These are phyloP conservation scores for Blastobotrys aristatus DNA, from an alignment of 1,139 yeast genomes.

Conservation along the genomic window DNA sequence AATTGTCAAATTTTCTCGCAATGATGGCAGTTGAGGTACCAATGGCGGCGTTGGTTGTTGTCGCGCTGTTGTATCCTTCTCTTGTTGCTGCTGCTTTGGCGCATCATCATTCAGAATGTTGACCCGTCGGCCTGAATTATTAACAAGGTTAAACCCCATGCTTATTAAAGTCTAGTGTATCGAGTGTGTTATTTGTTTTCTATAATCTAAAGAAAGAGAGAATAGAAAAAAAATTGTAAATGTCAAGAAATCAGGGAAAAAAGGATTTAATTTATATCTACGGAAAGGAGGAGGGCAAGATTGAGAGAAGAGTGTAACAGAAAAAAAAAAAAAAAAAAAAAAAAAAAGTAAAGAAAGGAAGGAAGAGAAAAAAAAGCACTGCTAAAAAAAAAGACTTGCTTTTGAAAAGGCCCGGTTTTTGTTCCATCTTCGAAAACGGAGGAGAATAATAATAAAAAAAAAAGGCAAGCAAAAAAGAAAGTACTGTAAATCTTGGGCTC, in stretches of 20 bases:
- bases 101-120: slow-evolving; percentile 22
- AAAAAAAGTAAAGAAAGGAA: background rate
- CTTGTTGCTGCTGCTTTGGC: slow-evolving; percentile 4
- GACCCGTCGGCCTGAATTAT: slow-evolving; percentile 23
- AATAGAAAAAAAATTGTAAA: no score
- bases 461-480: background rate
- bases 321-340: background rate
- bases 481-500: no score
- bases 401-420: background rate
- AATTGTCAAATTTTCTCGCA: background rate
- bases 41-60: slow-evolving; percentile 9
- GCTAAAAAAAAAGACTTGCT: background rate
- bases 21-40: slow-evolving; percentile 3
- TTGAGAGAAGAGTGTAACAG: background rate
- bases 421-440: background rate
- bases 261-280: background rate
- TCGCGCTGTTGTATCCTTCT: background rate
- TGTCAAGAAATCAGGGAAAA: background rate
- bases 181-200: background rate
- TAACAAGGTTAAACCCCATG: slow-evolving; percentile 26
- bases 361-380: background rate
- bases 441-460: background rate
- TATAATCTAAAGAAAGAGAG: slow-evolving; percentile 1
- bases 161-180: background rate
- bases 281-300: background rate